Conservation (phyloP, 139 green algal genomes). For the Micractinium sp. region DNA sequence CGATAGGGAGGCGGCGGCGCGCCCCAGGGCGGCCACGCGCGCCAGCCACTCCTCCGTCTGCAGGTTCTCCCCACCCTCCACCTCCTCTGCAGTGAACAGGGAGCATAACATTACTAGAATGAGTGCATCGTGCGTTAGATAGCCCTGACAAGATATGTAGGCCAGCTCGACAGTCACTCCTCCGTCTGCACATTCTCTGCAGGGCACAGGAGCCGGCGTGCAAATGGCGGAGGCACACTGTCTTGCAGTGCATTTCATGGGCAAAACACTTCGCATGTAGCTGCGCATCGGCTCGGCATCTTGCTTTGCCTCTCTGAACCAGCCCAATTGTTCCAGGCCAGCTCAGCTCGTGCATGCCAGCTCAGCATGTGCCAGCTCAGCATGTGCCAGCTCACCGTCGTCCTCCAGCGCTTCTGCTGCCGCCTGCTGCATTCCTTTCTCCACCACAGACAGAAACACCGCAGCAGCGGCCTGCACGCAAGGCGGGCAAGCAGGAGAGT, state of each 20-base stretch:
- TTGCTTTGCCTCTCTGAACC: too few relatives aligned
- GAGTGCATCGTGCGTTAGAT: too few relatives aligned
- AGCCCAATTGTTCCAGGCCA: too few relatives aligned
- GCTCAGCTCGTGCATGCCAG: background rate
- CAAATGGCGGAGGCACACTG: too few relatives aligned
- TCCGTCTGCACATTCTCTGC: background rate
- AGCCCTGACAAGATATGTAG: background rate
- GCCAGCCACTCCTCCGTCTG: conserved; percentile 69
- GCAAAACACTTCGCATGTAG: too few relatives aligned
- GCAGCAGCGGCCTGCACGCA: background rate
- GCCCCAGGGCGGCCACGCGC: conserved; percentile 64
- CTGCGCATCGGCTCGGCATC: too few relatives aligned
- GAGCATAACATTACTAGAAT: background rate
- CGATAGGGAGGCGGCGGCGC: conserved; percentile 48
- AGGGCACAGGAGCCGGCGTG: too few relatives aligned
- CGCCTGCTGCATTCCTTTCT: conserved; percentile 58
- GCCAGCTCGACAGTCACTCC: background rate
- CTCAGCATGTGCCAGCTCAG: background rate
- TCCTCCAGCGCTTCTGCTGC: conserved; percentile 68
- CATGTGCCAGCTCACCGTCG: conserved; percentile 6
- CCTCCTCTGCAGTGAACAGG: conserved; percentile 52
- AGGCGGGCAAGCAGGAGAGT: background rate
- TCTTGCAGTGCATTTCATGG: too few relatives aligned
- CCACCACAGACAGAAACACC: conserved; percentile 36
- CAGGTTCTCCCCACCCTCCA: conserved; percentile 63